phyloP scores from a whole-genome alignment of 331 rosid species.

The Pyracantha coccinea region DNA sequence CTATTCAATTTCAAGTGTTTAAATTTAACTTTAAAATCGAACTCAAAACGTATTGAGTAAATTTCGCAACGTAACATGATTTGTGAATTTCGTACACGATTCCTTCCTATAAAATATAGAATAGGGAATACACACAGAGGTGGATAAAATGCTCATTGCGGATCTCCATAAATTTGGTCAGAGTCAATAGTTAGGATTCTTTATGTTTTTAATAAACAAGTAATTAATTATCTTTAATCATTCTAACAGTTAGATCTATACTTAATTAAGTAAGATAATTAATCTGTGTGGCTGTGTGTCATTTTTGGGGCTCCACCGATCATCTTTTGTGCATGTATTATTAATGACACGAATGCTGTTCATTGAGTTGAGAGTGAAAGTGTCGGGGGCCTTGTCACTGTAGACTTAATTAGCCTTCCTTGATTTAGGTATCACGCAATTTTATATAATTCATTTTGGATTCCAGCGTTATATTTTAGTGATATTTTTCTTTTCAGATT shows the following conservation, averaged over 20 bases:
- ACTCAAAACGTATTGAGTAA: rapidly evolving
- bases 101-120: not conserved
- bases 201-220: too few relatives aligned
- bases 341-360: too few relatives aligned
- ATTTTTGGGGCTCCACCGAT: not conserved
- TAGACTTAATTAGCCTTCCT: too few relatives aligned
- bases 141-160: not conserved
- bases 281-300: not conserved
- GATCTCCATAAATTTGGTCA: not conserved
- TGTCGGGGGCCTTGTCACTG: not conserved
- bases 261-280: not conserved
- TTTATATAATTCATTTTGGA: too few relatives aligned
- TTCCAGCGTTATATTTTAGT: too few relatives aligned
- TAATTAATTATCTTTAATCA: not conserved
- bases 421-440: not conserved
- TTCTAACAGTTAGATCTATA: not conserved
- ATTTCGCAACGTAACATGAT: not conserved
- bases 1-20: too few relatives aligned
- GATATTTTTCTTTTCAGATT: too few relatives aligned
- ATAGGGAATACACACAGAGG: not conserved
- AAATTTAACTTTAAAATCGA: too few relatives aligned
- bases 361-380: too few relatives aligned
- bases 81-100: not conserved
- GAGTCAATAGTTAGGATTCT: not conserved
- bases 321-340: not conserved